Evolutionary conservation across 208 protist genomes (phyloP), one percentile per base, ranked within the genome.

Genomic region (Pavlovales sp.): DNA sequence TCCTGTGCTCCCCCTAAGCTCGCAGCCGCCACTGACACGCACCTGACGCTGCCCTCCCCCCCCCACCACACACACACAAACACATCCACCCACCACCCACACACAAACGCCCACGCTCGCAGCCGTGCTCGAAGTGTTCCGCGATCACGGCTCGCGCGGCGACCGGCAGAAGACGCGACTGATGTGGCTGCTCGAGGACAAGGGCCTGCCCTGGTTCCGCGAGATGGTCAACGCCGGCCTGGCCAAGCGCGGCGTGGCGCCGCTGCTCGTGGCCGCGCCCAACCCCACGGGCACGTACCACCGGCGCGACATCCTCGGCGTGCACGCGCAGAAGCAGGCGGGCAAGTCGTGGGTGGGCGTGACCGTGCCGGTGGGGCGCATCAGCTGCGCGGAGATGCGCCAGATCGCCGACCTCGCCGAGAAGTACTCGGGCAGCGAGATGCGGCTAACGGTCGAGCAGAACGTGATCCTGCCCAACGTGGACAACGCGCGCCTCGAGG

Each of bases 91-190:
- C n/a, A n/a, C n/a, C n/a, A n/a, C n/a, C n/a, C n/a, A n/a, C n/a
- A n/a, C n/a, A n/a, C n/a, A n/a, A n/a, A n/a, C n/a, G n/a, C n/a
- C n/a, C n/a, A n/a, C n/a, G n/a, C n/a, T 2, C 57, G 57, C 36
- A 37, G 75, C 75, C n/a, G 75, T 88, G 34, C 47, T 91, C 34
- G 42, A 44, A n/a, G 44, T 84, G 47, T 91, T 88, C 78, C 82
- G 89, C 38, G 89, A 91, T 57, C 37, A 88, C 75, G 89, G 89
- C 47, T 22, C n/a, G 36, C 83, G 89, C 38, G 28, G n/a, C 46
- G 86, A 91, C 89, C 89, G 87, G 30, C 82, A 84, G 20, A 90
- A 90, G 88, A 46, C 57, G 46, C 82, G 88, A 32, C 81, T 90
- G 26, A 84, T 88, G 76, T 90, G 82, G 79, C 82, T 90, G 41